phyloP scores from a whole-genome alignment of 2,329 filamentous ascomycete genomes.

The Atkinsonella hypoxylon region DNA sequence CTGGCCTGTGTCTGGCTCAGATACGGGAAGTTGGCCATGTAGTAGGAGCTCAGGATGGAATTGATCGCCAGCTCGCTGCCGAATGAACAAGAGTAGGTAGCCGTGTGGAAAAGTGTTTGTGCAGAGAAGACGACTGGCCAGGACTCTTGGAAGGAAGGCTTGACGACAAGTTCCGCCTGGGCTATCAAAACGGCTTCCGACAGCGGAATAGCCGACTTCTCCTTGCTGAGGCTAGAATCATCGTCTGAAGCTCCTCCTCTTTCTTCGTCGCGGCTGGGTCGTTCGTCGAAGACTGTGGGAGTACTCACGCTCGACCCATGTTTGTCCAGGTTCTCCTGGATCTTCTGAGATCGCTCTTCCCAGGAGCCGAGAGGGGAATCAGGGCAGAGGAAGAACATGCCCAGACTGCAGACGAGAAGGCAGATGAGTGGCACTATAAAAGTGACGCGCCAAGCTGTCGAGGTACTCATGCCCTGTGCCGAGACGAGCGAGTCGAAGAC shows the following conservation, averaged over 20 bases:
- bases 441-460: slow-evolving; percentile 70
- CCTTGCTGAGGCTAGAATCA: slow-evolving; percentile 20
- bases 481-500: slow-evolving; percentile 67
- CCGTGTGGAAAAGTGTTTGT: slow-evolving; percentile 42
- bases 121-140: slow-evolving; percentile 34
- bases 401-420: slow-evolving; percentile 52
- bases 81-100: slow-evolving; percentile 52
- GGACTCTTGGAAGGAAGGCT: slow-evolving; percentile 42
- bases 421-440: slow-evolving; percentile 77
- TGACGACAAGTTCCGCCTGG: slow-evolving; percentile 38
- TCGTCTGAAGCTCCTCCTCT: slow-evolving; percentile 2
- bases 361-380: slow-evolving; percentile 78
- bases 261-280: slow-evolving; percentile 19
- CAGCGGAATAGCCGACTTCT: slow-evolving; percentile 35
- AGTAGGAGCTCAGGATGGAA: slow-evolving; percentile 45
- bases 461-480: slow-evolving; percentile 44
- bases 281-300: slow-evolving; percentile 35
- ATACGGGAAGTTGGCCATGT: slow-evolving; percentile 45
- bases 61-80: slow-evolving; percentile 53
- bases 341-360: slow-evolving; percentile 54
- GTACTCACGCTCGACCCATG: slow-evolving; percentile 36
- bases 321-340: slow-evolving; percentile 38
- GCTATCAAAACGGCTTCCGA: slow-evolving; percentile 43
- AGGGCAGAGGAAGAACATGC: slow-evolving; percentile 60
- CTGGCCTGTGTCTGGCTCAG: slow-evolving; percentile 43